Base-by-base conservation (phyloP, 2,329 filamentous ascomycete genomes). In the Apiospora sp. region DNA sequence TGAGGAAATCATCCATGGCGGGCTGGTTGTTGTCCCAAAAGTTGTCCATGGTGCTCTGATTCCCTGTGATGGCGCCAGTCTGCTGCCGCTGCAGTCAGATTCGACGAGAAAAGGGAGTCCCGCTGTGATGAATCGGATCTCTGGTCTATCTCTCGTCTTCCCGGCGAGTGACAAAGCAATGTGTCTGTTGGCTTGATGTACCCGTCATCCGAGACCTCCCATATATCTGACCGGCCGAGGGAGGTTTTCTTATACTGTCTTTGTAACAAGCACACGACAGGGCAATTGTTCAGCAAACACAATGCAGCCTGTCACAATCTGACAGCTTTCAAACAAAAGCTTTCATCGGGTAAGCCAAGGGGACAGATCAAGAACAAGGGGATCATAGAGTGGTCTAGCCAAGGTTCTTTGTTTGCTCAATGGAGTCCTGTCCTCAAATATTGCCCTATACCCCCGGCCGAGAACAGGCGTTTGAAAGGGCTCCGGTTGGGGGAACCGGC, bases 191-290 rank as follows among this genome's bases (percentile, higher is more conserved):
- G 30, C 58, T n/a, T 41, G 19, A 64, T 41, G 34, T 64, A 64
- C 34, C 41, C 34, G 58, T 41, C 58, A 64, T 64, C 58, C 22
- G 58, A 64, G 10, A 41, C 12, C 34, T 34, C 19, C 58, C 34
- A 41, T 64, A n/a, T 64, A 41, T 14, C n/a, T 41, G 34, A 30
- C 30, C 34, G 58, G 30, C 58, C 12, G 16, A 41, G 8, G 4
- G 12, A 10, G 8, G n/a, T 41, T n/a, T n/a, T 41, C 10, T n/a
- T 64, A 64, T 64, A 64, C 34, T 41, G 34, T n/a, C 34, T 64
- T 64, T 64, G 34, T 41, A 24, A 64, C 58, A 64, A 64, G 41
- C 58, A 64, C 58, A 64, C 58, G 5, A 64, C 34, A 64, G 41
- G 19, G 58, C 19, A 41, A n/a, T 64, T 64, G 58, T 64, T 64